Base-by-base conservation (phyloP, 495 filamentous ascomycete genomes). In the Annulohypoxylon nitens region DNA sequence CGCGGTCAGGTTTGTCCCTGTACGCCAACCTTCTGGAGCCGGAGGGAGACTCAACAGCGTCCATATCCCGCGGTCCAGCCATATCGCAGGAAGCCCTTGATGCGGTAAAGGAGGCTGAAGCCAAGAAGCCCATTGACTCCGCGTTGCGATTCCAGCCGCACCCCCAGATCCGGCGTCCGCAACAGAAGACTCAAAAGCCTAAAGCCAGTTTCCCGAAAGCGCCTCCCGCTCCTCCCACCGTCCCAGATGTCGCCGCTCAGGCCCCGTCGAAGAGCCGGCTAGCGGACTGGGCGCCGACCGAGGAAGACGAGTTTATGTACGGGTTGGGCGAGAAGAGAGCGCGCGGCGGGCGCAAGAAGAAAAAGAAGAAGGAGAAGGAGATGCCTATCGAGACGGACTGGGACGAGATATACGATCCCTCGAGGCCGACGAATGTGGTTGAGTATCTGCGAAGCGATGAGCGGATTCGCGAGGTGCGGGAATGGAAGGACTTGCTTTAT, bases 401-500 rank as follows among this genome's bases (percentile, higher is more conserved):
- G 95, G 93, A 97, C 76, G 95, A 97, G 78, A 89, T 95, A 50
- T 98, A 97, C 75, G 95, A 97, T 75, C 92, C 93, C 0, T 86
- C 91, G 2, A 82, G 91, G 20, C 95, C 95, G 1, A 97, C 94
- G 45, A 93, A 89, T 63, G 94, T 95, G 66, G 90, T 94, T 53
- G 92, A 97, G 78, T 98, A 97, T 76, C 88, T 92, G 53, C 84
- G 90, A 41, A 95, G 93, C 69, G 94, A 97, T 34, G 95, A 97
- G 79, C 91, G 92, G 71, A 87, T 94, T 47, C 78, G 85, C 0
- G 93, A 96, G 79, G 87, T 95, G 18, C 85, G 89, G 41, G 94
- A 97, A 64, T 98, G 95, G 95, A 97, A 97, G 75, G 91, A 91
- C 25, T 81, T 90, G 26, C 83, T 97, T 23, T 97, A 97, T 79